Percentiles rank a stretch among this genome's conserved stretches.
Conservation (phyloP, 306 rosid species). For the Begonia loranthoides region DNA sequence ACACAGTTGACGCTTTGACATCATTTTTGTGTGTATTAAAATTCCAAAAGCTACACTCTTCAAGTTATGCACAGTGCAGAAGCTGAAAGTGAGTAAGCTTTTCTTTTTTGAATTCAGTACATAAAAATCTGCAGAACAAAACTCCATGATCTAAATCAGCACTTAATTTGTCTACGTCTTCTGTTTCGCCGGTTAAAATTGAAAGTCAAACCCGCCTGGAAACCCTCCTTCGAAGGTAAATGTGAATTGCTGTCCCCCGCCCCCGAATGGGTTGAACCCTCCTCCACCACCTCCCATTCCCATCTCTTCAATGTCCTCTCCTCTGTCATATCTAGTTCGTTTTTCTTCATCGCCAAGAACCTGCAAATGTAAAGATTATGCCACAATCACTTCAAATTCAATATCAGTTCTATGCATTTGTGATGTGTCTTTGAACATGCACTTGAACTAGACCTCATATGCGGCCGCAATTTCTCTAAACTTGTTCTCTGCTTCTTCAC, state of each 20-base stretch:
- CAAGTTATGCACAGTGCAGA: too few species aligned
- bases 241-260: conserved; percentile 64
- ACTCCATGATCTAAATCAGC: too few species aligned
- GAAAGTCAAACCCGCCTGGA: conserved; percentile 60
- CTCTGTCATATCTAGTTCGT: conserved; percentile 79
- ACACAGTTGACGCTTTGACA: too few species aligned
- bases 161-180: too few species aligned
- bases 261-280: conserved; percentile 87
- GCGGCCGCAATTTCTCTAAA: conserved; percentile 94
- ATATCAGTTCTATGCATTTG: not conserved
- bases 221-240: conserved; percentile 60
- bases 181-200: too few species aligned
- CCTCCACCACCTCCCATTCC: conserved; percentile 57
- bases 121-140: too few species aligned
- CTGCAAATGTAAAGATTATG: conserved; percentile 23
- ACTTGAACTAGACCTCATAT: conserved; percentile 48
- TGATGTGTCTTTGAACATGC: not conserved
- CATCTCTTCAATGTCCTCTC: conserved; percentile 88
- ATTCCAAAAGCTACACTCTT: too few species aligned
- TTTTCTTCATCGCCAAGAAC: conserved; percentile 85
- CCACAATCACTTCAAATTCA: not conserved
- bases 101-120: too few species aligned
- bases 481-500: conserved; percentile 89
- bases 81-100: too few species aligned
- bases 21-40: too few species aligned